Evolutionary conservation across 345 rosid species (phyloP), one percentile per base, ranked within the genome.

Genomic region (Dipteronia dyeriana): DNA sequence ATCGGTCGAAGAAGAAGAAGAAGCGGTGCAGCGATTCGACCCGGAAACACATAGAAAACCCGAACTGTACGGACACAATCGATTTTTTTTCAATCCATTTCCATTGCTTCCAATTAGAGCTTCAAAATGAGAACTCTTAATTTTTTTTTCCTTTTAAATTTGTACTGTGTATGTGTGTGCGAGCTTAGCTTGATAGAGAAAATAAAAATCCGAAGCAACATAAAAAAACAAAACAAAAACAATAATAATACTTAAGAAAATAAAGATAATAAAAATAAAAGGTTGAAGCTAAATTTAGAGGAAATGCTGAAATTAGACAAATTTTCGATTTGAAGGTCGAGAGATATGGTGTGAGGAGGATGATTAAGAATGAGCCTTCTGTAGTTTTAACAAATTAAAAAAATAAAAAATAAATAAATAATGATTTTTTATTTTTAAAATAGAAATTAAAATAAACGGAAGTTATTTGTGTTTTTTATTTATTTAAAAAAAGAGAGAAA

Each of bases 311-410:
- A 70, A 13, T 56, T 70, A 66, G 74, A 70, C 63, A 79, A 64
- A 8, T 41, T 77, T 62, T 53, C 10, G 71, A 76, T 43, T 68
- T 53, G 78, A 76, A 54, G 54, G 60, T 45, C 39, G 79, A 81
- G 77, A 78, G 67, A 82, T 38, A 74, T 54, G 87, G 81, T 80
- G 73, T 62, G 73, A 34, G 75, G 83, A 66, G 13, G 81, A 75
- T 71, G 81, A 77, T 43, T 76, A 78, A 65, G 66, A 79, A 71
- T 51, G 76, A 66, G 78, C 80, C 78, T 68, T 78, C 81, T 67
- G 39, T n/a, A n/a, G n/a, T n/a, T n/a, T n/a, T n/a, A n/a, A n/a
- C n/a, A n/a, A 61, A 31, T 31, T 31, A 31, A 31, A 31, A 31
- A 31, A 31, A 0, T 31, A 3, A 31, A 31, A 31, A 31, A 2